These are phyloP conservation scores for Phaseolus lunatus DNA, from an alignment of 306 rosid species.

Conservation along the genomic window DNA sequence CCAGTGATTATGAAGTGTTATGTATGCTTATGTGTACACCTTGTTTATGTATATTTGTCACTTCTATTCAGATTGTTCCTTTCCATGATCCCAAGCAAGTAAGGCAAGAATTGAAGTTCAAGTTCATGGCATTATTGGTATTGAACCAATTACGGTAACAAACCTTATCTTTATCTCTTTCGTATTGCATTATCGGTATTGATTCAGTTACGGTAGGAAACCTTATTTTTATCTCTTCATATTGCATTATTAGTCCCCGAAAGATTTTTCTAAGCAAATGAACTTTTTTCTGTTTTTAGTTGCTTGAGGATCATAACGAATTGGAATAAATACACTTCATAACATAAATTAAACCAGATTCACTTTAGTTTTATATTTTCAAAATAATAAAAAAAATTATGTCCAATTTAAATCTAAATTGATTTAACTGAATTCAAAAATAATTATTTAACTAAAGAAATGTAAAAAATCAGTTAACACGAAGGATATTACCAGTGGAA, in stretches of 20 bases:
- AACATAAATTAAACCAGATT: too few relatives aligned
- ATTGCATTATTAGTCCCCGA: conserved; percentile 33
- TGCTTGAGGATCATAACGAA: conserved; percentile 62
- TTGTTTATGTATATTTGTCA: not conserved
- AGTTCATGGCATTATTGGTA: conserved; percentile 72
- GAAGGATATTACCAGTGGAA: too few relatives aligned
- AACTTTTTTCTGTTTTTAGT: conserved; percentile 54
- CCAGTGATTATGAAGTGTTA: not conserved
- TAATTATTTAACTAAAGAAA: too few relatives aligned
- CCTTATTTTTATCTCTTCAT: conserved; percentile 31
- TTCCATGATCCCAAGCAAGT: conserved; percentile 53
- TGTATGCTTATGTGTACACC: not conserved
- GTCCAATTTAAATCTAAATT: too few relatives aligned
- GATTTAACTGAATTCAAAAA: too few relatives aligned
- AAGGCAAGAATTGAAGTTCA: conserved; percentile 67
- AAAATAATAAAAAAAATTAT: too few relatives aligned
- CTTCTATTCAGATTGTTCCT: conserved; percentile 74
- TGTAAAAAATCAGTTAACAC: too few relatives aligned
- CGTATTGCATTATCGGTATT: too few relatives aligned
- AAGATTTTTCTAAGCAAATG: conserved; percentile 37
- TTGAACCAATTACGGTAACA: too few relatives aligned
- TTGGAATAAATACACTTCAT: too few relatives aligned
- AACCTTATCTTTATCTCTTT: too few relatives aligned
- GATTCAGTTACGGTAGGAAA: conserved; percentile 68
- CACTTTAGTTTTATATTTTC: too few relatives aligned